Base-by-base conservation (phyloP, 139 green algal species). In the Chlamydomonas schloesseri region DNA sequence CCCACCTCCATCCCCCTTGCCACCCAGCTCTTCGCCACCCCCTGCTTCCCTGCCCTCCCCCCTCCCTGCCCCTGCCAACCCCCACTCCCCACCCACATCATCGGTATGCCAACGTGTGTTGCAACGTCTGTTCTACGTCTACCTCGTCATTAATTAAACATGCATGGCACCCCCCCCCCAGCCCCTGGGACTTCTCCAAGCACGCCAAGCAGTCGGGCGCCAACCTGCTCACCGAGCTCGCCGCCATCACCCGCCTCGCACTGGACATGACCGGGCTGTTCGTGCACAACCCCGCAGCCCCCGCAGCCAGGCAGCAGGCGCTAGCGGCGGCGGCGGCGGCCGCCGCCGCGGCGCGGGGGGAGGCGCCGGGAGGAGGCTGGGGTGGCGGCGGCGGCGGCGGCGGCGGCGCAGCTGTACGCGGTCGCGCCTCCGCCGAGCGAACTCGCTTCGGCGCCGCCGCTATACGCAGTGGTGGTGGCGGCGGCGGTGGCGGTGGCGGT, bases 111-210 rank as follows among this genome's bases (percentile, higher is more conserved):
- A n/a, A n/a, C n/a, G n/a, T n/a, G n/a, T n/a, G n/a, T n/a, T n/a
- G n/a, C n/a, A n/a, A n/a, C n/a, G n/a, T n/a, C n/a, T n/a, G n/a
- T n/a, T n/a, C n/a, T n/a, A n/a, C n/a, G n/a, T n/a, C n/a, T n/a
- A n/a, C n/a, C n/a, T n/a, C n/a, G n/a, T n/a, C n/a, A n/a, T n/a
- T n/a, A n/a, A n/a, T n/a, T n/a, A n/a, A n/a, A n/a, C n/a, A n/a
- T n/a, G n/a, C n/a, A n/a, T n/a, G n/a, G n/a, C n/a, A n/a, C n/a
- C n/a, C n/a, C n/a, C n/a, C 71, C 55, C 28, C 0, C 81, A 87
- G 81, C 15, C 89, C 95, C 21, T 98, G 93, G 93, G 96, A 98
- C 88, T 96, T 98, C 81, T 84, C 93, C 26, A 90, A 94, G 73
- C 88, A 94, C 46, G 92, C 94, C 58, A 97, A 97, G 87, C 90